Percentiles rank a stretch among this genome's conserved stretches.
phyloP scores from a whole-genome alignment of 2,329 filamentous ascomycete genomes.

The Aotearoamyces nothofagi region DNA sequence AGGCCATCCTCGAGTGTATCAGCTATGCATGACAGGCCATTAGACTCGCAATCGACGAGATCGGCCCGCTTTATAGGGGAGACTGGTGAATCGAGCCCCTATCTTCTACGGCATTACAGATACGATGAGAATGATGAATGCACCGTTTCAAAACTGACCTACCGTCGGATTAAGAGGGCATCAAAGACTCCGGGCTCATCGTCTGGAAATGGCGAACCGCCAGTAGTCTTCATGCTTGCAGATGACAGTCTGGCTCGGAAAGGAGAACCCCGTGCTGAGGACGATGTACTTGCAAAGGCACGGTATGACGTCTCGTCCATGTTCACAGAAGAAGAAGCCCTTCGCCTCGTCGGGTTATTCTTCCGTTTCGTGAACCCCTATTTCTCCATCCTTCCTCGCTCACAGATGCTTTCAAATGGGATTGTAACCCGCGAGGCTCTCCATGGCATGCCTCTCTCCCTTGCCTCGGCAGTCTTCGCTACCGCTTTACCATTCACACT shows the following conservation, averaged over 20 bases:
- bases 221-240: constrained; percentile 19
- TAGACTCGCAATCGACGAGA: too few relatives aligned
- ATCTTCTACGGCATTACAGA: constrained; percentile 15
- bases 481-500: constrained; percentile 27
- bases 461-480: constrained; percentile 26
- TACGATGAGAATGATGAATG: constrained; percentile 19
- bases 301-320: constrained; percentile 14
- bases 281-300: constrained; percentile 13
- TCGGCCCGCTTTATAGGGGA: constrained; percentile 18
- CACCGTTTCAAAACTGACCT: constrained; percentile 18
- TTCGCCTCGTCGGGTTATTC: constrained; percentile 24
- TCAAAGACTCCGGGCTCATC: constrained; percentile 5
- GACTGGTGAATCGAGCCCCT: constrained; percentile 19
- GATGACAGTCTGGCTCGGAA: constrained; percentile 16
- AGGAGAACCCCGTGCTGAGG: constrained; percentile 17
- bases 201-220: constrained; percentile 5
- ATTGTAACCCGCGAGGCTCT: constrained; percentile 16
- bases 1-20: too few relatives aligned
- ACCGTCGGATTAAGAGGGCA: constrained; percentile 16
- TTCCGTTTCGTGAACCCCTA: constrained; percentile 28
- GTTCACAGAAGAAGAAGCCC: constrained; percentile 19
- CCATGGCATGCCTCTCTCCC: constrained; percentile 20
- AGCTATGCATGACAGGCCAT: too few relatives aligned
- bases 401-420: constrained; percentile 17
- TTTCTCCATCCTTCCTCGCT: constrained; percentile 25